phyloP scores from a whole-genome alignment of 78 protist genomes.

The Chrysochromulina tobinii region DNA sequence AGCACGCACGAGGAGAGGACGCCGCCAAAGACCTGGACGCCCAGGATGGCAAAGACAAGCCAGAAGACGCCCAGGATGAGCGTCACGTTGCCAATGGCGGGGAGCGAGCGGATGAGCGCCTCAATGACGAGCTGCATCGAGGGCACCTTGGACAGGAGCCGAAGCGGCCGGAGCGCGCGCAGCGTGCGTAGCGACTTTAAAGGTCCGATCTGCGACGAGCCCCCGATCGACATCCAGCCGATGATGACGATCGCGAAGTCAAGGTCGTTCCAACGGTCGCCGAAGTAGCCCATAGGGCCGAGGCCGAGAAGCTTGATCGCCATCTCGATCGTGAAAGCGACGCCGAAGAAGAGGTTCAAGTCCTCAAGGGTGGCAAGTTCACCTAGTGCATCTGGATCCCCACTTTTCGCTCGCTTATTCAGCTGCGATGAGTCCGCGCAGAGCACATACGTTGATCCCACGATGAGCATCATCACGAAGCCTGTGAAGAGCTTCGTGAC shows the following conservation, averaged over 20 bases:
- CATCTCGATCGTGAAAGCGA: neutral
- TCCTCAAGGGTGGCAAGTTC: too few relatives aligned
- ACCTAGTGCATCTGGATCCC: too few relatives aligned
- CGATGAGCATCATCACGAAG: too few relatives aligned
- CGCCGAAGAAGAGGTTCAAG: neutral
- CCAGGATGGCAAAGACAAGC: neutral
- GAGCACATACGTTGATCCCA: too few relatives aligned
- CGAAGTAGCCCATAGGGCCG: neutral
- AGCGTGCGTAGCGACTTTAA: neutral
- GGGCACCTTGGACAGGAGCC: neutral
- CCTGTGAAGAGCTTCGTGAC: too few relatives aligned
- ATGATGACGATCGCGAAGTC: neutral
- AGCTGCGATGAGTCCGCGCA: too few relatives aligned
- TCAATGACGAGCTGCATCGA: neutral
- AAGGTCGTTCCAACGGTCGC: neutral
- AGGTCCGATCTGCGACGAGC: neutral
- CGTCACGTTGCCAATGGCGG: neutral
- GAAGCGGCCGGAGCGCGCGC: neutral
- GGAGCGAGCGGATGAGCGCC: neutral
- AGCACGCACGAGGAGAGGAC: neutral
- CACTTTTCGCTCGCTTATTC: too few relatives aligned
- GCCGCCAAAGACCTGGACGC: neutral
- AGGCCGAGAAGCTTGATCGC: neutral
- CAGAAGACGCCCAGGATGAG: neutral
- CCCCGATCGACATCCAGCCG: neutral